Base-by-base conservation (phyloP, 805 yeast species). In the Kodamaea kaohsiungensis region DNA sequence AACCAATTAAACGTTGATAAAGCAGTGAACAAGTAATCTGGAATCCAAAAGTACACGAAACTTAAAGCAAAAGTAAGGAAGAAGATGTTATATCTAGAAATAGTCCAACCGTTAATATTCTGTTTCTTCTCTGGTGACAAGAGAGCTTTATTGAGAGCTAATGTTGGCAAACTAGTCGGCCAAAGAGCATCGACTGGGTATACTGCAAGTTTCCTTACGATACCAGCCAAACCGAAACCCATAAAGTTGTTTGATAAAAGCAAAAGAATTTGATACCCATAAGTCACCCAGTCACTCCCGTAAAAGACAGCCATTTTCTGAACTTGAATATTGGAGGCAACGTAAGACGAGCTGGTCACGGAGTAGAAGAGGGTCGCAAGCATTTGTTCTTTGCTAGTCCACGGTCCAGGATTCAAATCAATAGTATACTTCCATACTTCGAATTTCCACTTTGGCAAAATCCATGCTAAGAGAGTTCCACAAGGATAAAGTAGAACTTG, bases 321-420 rank as follows among this genome's bases (percentile, higher is more conserved):
- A 17, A 47, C 39, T 25, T 50, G 51, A 19, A 54, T 51, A 27
- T 51, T 48, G 30, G 12, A 43, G 10, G 48, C 13, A 16, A 59
- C 63, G 27, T 54, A 70, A 46, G 64, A 59, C 52, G 61, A 59
- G 35, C 70, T 59, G 35, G 74, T 70, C 22, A 73, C 72, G 40
- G 73, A 65, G 60, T 64, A 72, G 61, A 72, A 71, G 27, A 77
- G 61, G 7, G 89, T 81, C 1, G 86, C 73, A 55, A 86, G 75
- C 85, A 84, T 83, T 65, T 86, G 90, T 61, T 85, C 89, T 63
- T 85, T 85, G 57, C 66, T 73, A 30, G 76, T 71, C 86, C 88
- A 86, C 12, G 87, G 86, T 10, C 89, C 87, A 2, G 86, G 87
- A 64, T 83, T 83, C 51, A 85, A 65, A 7, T 58, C 61, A 76